phyloP scores from a whole-genome alignment of 2,329 filamentous ascomycete species.

The Xylariaceae sp. region DNA sequence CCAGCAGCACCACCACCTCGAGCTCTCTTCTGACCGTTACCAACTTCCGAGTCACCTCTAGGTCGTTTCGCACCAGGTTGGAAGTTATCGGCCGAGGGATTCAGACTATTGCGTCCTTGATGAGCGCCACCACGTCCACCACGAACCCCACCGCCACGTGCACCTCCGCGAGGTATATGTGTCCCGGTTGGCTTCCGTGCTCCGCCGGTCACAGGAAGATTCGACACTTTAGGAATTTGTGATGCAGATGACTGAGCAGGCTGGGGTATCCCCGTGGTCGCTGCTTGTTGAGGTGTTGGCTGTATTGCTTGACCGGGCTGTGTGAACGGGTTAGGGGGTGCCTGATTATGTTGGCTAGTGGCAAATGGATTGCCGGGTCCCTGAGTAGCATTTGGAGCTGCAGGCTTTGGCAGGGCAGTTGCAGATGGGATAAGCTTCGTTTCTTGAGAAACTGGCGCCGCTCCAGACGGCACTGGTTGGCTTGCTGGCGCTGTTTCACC shows the following conservation, averaged over 20 bases:
- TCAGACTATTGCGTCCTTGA: conserved; percentile 50
- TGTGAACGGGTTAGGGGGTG: conserved; percentile 34
- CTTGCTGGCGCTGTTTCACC: conserved; percentile 8
- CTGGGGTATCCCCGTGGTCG: conserved; percentile 25
- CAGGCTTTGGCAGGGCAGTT: conserved; percentile 23
- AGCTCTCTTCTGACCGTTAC: conserved; percentile 48
- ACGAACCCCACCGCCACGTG: conserved; percentile 44
- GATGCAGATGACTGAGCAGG: conserved; percentile 27
- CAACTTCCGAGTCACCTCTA: conserved; percentile 54
- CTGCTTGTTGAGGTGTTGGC: conserved; percentile 22
- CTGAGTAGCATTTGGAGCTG: conserved; percentile 14
- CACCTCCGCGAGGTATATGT: conserved; percentile 37
- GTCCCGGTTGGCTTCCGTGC: conserved; percentile 39
- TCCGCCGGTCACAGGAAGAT: conserved; percentile 49
- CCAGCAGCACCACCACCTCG: conserved; percentile 41
- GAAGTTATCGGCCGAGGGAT: conserved; percentile 59
- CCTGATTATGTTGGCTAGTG: conserved; percentile 21
- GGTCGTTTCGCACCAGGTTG: conserved; percentile 62
- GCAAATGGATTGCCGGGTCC: conserved; percentile 33
- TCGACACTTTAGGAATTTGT: conserved; percentile 46
- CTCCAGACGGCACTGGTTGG: conserved; percentile 17
- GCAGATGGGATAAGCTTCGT: conserved; percentile 7
- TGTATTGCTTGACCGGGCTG: conserved; percentile 21
- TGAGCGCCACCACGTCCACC: conserved; percentile 48
- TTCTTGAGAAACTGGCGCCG: conserved; percentile 9